Evolutionary conservation across 73 alveolate genomes (phyloP).

Genomic region (Uronychia binucleata): DNA sequence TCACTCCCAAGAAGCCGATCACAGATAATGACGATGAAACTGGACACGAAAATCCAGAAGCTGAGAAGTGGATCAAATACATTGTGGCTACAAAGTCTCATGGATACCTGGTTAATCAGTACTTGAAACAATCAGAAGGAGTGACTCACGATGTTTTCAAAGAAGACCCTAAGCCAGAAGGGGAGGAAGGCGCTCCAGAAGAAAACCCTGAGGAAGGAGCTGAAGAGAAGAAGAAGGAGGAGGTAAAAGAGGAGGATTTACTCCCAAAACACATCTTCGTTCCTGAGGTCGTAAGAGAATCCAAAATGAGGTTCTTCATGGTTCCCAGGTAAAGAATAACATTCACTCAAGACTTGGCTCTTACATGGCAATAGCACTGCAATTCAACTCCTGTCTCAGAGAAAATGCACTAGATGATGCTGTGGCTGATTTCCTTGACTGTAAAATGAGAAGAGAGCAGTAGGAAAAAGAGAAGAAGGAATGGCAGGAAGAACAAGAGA

Average conservation of each 20-base stretch:
- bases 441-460: conserved; percentile 61
- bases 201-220: conserved; percentile 62
- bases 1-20: conserved; percentile 64
- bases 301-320: conserved; percentile 84
- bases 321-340: conserved; percentile 70
- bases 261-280: conserved; percentile 64
- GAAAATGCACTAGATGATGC: conserved; percentile 89
- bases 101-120: conserved; percentile 67
- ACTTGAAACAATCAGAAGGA: conserved; percentile 73
- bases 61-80: conserved; percentile 75
- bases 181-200: conserved; percentile 51
- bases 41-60: conserved; percentile 90
- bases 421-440: conserved; percentile 72
- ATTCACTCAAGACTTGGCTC: conserved; percentile 71
- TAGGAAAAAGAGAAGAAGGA: conserved; percentile 75
- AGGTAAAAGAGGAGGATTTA: conserved; percentile 12
- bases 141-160: conserved; percentile 85
- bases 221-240: conserved; percentile 11
- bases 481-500: conserved; percentile 72
- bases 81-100: conserved; percentile 78
- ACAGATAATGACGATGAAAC: conserved; percentile 87
- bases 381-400: conserved; percentile 76
- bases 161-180: conserved; percentile 55
- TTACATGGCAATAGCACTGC: conserved; percentile 87
- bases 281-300: conserved; percentile 90